phyloP scores from a whole-genome alignment of 2,329 filamentous ascomycete genomes.

The Colletotrichum tofieldiae region DNA sequence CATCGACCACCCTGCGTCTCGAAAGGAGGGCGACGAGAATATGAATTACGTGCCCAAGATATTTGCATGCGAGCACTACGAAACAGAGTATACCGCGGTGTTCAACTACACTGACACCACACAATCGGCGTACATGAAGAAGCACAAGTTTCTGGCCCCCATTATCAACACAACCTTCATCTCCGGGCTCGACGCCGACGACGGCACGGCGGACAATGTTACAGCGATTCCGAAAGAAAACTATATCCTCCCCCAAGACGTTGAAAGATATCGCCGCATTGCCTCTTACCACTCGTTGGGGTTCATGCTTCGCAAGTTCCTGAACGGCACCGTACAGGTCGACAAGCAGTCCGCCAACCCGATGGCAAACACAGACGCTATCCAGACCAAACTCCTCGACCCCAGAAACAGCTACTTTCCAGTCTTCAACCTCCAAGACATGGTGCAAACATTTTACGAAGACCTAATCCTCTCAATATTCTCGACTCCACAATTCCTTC shows the following conservation, averaged over 20 bases:
- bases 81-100: slow-evolving; percentile 51
- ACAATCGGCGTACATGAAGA: slow-evolving; percentile 48
- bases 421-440: slow-evolving; percentile 46
- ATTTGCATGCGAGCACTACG: slow-evolving; percentile 55
- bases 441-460: slow-evolving; percentile 52
- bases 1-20: slow-evolving; percentile 41
- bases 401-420: slow-evolving; percentile 49
- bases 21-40: slow-evolving; percentile 45
- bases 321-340: slow-evolving; percentile 52
- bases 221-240: slow-evolving; percentile 49
- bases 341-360: slow-evolving; percentile 48
- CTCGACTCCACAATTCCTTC: slow-evolving; percentile 53
- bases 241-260: slow-evolving; percentile 48
- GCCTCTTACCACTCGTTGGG: slow-evolving; percentile 54
- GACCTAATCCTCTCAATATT: slow-evolving; percentile 55
- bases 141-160: slow-evolving; percentile 45
- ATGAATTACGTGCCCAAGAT: slow-evolving; percentile 52
- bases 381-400: slow-evolving; percentile 59
- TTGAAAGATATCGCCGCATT: slow-evolving; percentile 49
- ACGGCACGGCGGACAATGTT: slow-evolving; percentile 54
- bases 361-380: slow-evolving; percentile 52
- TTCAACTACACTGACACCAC: slow-evolving; percentile 49
- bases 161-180: slow-evolving; percentile 52
- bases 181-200: slow-evolving; percentile 45
- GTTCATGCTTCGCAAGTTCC: slow-evolving; percentile 48